Evolutionary conservation across 2,329 filamentous ascomycete species (phyloP).

Genomic region (Calonectria crousiana): DNA sequence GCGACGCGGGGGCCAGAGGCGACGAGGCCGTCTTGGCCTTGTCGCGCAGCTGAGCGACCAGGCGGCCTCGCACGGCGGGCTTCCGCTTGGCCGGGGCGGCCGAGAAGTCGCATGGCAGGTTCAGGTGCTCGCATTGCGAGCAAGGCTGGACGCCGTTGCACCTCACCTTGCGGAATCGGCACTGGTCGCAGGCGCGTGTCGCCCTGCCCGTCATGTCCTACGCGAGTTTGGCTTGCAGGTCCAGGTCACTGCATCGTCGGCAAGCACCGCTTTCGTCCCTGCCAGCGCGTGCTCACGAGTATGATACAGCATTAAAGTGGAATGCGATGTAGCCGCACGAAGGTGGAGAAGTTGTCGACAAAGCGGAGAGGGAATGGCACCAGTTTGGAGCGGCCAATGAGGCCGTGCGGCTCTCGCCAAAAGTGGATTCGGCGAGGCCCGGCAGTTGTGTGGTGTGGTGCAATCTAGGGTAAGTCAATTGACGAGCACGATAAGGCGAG

Average conservation of each 20-base stretch:
- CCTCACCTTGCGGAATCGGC: conserved; percentile 53
- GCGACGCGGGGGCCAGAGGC: conserved; percentile 10
- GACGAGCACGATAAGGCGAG: background rate
- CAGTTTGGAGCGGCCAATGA: conserved; percentile 1
- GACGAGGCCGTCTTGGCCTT: conserved; percentile 33
- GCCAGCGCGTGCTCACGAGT: background rate
- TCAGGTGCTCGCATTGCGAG: conserved; percentile 52
- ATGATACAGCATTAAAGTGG: conserved; percentile 8
- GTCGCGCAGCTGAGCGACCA: conserved; percentile 52
- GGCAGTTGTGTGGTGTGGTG: background rate
- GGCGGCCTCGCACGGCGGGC: conserved; percentile 49
- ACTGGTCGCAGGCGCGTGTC: conserved; percentile 52
- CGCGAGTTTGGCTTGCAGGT: background rate
- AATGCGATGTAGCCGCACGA: conserved; percentile 10
- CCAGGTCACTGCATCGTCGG: background rate
- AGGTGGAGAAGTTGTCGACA: conserved; percentile 21
- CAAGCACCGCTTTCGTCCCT: background rate
- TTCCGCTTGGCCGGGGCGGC: conserved; percentile 49
- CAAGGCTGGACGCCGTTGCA: conserved; percentile 52
- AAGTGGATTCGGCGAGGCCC: background rate
- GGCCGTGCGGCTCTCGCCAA: background rate
- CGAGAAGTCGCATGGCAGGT: conserved; percentile 50
- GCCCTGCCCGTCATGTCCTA: conserved; percentile 26
- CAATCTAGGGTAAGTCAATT: background rate
- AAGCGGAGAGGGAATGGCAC: background rate